These are phyloP conservation scores for Sporothrix pallida DNA, from an alignment of 2,329 filamentous ascomycete genomes.

Conservation along the genomic window DNA sequence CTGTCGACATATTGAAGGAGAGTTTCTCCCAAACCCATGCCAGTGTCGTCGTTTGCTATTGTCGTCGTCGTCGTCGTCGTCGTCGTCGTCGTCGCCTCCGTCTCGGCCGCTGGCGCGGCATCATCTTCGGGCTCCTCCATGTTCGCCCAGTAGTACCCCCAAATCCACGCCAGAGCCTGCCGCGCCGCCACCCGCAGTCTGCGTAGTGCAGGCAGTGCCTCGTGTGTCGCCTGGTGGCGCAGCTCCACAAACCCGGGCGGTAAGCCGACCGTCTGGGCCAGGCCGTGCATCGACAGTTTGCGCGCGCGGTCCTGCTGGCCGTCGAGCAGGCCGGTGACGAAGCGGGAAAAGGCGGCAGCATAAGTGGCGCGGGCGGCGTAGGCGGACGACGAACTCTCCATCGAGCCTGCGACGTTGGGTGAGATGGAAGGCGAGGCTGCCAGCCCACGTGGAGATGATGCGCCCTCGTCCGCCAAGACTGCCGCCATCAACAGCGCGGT, in stretches of 20 bases:
- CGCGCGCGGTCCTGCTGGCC: conserved; percentile 70
- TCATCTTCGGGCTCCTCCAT: conserved; percentile 42
- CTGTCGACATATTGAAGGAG: background rate
- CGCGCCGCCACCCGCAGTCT: conserved; percentile 72
- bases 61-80: conserved; percentile 27
- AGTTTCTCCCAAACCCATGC: background rate
- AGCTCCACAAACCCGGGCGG: conserved; percentile 85
- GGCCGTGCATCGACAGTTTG: conserved; percentile 75
- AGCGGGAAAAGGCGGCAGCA: conserved; percentile 71
- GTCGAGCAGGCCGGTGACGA: conserved; percentile 81
- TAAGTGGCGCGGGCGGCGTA: conserved; percentile 56
- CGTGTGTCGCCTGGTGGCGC: conserved; percentile 87
- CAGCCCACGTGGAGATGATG: background rate
- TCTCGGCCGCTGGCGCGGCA: conserved; percentile 26
- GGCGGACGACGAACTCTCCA: conserved; percentile 34
- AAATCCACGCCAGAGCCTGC: conserved; percentile 82
- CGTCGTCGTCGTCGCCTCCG: background rate
- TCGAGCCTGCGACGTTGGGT: too few relatives aligned
- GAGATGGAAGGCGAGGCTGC: too few relatives aligned
- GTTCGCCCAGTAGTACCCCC: conserved; percentile 82
- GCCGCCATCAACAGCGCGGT: conserved; percentile 76
- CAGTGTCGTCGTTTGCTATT: background rate
- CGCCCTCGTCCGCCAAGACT: conserved; percentile 64
- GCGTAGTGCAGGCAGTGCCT: conserved; percentile 77
- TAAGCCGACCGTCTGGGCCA: conserved; percentile 70